Evolutionary conservation across 2,329 filamentous ascomycete genomes (phyloP), one percentile per base, ranked within the genome.

Genomic region (Drechslerella stenobrocha): DNA sequence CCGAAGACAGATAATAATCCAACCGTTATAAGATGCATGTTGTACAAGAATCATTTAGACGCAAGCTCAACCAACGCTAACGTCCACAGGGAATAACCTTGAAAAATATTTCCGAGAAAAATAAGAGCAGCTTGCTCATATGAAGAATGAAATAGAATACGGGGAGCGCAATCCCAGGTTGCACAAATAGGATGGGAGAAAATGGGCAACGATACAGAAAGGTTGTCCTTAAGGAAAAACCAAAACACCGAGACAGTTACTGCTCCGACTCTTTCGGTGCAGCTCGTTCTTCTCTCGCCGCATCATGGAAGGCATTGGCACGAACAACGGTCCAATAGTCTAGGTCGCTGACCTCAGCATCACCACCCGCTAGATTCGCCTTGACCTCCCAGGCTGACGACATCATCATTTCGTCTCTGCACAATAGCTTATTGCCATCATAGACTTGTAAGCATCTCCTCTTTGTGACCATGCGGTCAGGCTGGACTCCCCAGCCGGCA

Each of bases 391-490:
- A 91, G 73, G 96, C 90, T 13, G 88, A 90, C 72, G 91, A 90
- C 50, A 98, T 85, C 90, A 96, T 95, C 90, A 97, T 93, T 78
- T 98, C 93, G 75, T 98, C 93, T 80, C 97, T 97, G 83, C 89
- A 93, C 50, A 98, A 82, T 40, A 92, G 86, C 53, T 91, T 85
- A 13, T 82, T 82, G 0, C 93, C 93, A 74, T 97, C 90, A 74
- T 95, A 98, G 18, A 95, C 89, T 70, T 90, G 90, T 74, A 97
- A 81, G 57, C 96, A 90, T 24, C 93, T 88, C 83, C 96, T 96
- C 84, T 95, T 96, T 84, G 95, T 95, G 75, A 88, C 95, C 89
- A 97, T 96, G 80, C 93, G 90, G 74, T 89, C 88, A 74, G 88
- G 86, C 70, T 91, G 84, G 73, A 91, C 93, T 52, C 93, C 92